These are phyloP conservation scores for Juglanconis sp. DNA, from an alignment of 2,329 filamentous ascomycete species.

Conservation along the genomic window DNA sequence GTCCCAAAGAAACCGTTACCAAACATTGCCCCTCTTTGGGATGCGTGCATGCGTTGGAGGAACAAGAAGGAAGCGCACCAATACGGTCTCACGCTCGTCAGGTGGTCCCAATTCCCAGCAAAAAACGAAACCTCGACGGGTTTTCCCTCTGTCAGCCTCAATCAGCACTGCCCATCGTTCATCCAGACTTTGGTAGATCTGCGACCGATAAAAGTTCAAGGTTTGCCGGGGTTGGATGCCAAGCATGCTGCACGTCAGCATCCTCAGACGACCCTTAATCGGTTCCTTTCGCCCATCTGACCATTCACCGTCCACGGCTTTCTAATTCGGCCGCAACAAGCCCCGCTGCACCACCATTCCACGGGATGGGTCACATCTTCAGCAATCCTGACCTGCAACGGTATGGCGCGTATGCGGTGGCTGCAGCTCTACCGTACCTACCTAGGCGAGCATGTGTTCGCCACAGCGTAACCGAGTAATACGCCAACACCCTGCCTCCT, in stretches of 20 bases:
- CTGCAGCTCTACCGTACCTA: too few relatives aligned
- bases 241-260: background rate
- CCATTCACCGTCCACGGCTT: background rate
- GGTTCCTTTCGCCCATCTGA: background rate
- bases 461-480: too few relatives aligned
- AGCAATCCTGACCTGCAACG: too few relatives aligned
- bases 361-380: background rate
- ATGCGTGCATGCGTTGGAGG: constrained; percentile 9
- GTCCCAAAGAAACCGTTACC: background rate
- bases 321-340: background rate
- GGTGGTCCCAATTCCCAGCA: background rate
- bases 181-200: background rate
- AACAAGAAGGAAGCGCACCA: constrained; percentile 14
- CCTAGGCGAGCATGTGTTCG: too few relatives aligned
- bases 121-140: background rate
- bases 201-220: background rate
- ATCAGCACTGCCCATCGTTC: background rate
- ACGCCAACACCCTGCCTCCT: too few relatives aligned
- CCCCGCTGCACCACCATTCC: background rate
- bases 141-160: constrained; percentile 1
- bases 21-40: constrained; percentile 14
- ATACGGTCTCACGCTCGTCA: constrained; percentile 6
- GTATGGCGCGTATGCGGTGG: too few relatives aligned
- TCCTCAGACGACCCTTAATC: background rate
- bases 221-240: background rate